Evolutionary conservation across 2,329 filamentous ascomycete genomes (phyloP), one percentile per base, ranked within the genome.

Genomic region (Neurospora sp.): DNA sequence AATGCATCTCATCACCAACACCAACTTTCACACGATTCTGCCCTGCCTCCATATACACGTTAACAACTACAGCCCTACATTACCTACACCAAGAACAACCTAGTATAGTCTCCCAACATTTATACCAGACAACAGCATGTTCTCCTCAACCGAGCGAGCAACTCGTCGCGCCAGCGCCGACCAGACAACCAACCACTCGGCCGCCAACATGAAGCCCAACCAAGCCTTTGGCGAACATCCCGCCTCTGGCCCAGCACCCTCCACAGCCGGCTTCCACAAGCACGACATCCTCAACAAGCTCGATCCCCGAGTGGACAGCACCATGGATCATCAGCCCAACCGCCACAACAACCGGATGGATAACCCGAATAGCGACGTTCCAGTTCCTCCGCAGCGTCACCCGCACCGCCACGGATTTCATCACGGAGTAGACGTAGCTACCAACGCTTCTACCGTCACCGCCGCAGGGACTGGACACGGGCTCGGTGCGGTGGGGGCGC

Each of bases 211-310:
- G 36, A 46, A 68, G 41, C 19, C 41, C 67, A 46, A 43, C 66
- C 40, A 68, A 43, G 72, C 72, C 43, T 74, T 71, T 69, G 74
- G 74, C 66, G 67, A 72, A 43, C 71, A 72, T 17, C 40, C 72
- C 11, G 70, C 73, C 68, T 75, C 74, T 0, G 74, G 74, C n/a
- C 74, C 74, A 1, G 74, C 74, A 5, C 72, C 72, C 3, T 73
- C 72, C 11, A 76, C 74, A 0, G 72, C 74, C 5, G 74, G 74
- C 70, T 74, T 70, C 41, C 74, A 76, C 71, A 68, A 57, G 39
- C 74, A 76, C 72, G 74, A 76, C 71, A 39, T 74, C 28, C 65
- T 76, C 67, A 76, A 76, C 74, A 76, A 76, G 69, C 67, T 76
- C 33, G 74, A 76, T 69, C 74, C 74, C 2, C 69, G 69, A 62